Evolutionary conservation across 257 asterid species (phyloP), one percentile per base, ranked within the genome.

Genomic region (Linaria vulgaris): DNA sequence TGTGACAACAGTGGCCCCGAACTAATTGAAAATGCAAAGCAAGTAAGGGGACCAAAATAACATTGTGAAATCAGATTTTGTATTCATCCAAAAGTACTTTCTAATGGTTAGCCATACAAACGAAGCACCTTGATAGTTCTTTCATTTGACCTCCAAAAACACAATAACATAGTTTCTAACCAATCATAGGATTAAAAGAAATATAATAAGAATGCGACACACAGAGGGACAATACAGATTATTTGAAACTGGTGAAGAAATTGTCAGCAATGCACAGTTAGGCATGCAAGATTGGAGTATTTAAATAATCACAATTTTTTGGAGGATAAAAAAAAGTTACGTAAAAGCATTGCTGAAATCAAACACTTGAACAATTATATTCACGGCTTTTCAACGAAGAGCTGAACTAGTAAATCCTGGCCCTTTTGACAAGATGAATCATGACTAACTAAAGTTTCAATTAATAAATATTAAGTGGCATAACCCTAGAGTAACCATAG

Each of bases 311-410:
- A 44, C 24, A 61, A 27, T 39, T 61, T 23, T 11, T 63, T 43
- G 58, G 63, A 22, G 50, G 63, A 21, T 41, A 63, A 69, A 43
- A 57, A 16, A 43, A 57, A 16, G 23, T 46, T 6, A 46, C 9
- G 4, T 19, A 46, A 46, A 37, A 16, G 63, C 23, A 74, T 51
- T 39, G 24, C 25, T n/a, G 56, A 60, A 69, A 50, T 72, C 62
- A 56, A 39, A 43, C 43, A 6, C 45, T 49, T 30, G 47, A 59
- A 56, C 8, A 37, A 6, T 22, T 23, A 34, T 22, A 66, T 7
- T 56, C 47, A 57, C 24, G 17, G 27, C 37, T 41, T 59, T 31
- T 21, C 19, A 48, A 38, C 16, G 20, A 58, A 39, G 47, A 54
- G 56, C 23, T 43, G 56, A 48, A 62, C 31, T 17, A 52, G 41